phyloP scores from a whole-genome alignment of 495 filamentous ascomycete genomes.

The Aspergillus nanangensis region DNA sequence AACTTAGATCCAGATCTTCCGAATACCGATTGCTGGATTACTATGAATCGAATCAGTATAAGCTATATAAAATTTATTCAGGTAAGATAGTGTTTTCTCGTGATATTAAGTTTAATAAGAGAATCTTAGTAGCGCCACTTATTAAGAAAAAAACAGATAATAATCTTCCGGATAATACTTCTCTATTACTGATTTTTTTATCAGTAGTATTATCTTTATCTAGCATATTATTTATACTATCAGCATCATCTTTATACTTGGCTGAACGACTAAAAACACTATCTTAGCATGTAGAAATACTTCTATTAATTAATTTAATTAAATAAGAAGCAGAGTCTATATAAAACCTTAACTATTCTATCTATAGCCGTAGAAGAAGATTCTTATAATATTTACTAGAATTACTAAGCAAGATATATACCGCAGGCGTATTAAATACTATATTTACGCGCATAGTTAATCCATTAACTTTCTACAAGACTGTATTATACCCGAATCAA shows the following conservation, averaged over 20 bases:
- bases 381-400: not conserved
- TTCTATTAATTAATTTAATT: too few species aligned
- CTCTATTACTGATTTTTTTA: not conserved
- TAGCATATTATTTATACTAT: not conserved
- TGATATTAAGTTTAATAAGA: slow-evolving; percentile 1
- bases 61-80: not conserved
- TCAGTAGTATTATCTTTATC: not conserved
- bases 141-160: not conserved
- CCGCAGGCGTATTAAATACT: too few species aligned
- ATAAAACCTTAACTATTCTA: too few species aligned
- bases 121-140: not conserved
- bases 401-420: not conserved
- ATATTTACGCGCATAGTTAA: not conserved
- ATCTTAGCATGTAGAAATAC: too few species aligned
- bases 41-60: slow-evolving; percentile 1
- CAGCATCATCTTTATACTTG: not conserved
- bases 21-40: not conserved
- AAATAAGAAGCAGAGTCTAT: too few species aligned
- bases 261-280: too few species aligned
- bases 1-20: not conserved
- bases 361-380: too few species aligned
- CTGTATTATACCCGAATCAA: not conserved
- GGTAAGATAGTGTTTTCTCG: not conserved
- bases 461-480: not conserved
- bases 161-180: not conserved